Evolutionary conservation across 148 eudicot species (phyloP), one percentile per base, ranked within the genome.

Genomic region (Rheum nobile): DNA sequence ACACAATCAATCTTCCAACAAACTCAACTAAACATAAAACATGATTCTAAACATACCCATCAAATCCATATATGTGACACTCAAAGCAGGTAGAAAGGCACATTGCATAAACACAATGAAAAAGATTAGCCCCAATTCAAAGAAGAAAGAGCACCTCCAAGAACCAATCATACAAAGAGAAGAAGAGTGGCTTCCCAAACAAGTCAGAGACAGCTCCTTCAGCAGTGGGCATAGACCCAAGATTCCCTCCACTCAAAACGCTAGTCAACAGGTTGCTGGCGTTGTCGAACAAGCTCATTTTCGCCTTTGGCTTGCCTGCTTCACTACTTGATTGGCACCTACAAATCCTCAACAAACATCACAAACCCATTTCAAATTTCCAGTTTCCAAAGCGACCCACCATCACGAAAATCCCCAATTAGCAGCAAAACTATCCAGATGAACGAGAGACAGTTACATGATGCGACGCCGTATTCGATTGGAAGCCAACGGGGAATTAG

Each of bases 151-250:
- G 74, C 83, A 96, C 99, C 99, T 92, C 88, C 61, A 96, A 57
- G 83, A 92, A 96, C 99, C 99, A 96, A 80, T 96, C 96, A 71
- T 96, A 96, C 52, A 96, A 82, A 48, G 99, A 82, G 71, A 92
- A 85, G 84, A 96, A 96, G 69, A 96, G 96, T 70, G 99, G 99
- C 26, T 87, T 88, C 68, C 82, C 89, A 72, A 96, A 92, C 79
- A 96, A 87, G 85, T 96, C 99, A 43, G 97, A 83, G 71, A 96
- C 96, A 29, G 99, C 97, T 71, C 99, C 99, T 84, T 96, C 99
- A 75, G 97, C 99, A 55, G 80, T 85, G 72, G 99, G 99, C 97
- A 96, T 92, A 46, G 93, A 85, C 59, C 89, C 94, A 19, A 96
- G 86, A 78, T 39, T 88, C 54, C 94, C 96, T 39, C 99, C 99